A percentile compares a stretch with the other conserved stretches of the same genome.
These are phyloP conservation scores for Trebouxia sp. DNA, from an alignment of 139 green algal species.

Conservation along the genomic window DNA sequence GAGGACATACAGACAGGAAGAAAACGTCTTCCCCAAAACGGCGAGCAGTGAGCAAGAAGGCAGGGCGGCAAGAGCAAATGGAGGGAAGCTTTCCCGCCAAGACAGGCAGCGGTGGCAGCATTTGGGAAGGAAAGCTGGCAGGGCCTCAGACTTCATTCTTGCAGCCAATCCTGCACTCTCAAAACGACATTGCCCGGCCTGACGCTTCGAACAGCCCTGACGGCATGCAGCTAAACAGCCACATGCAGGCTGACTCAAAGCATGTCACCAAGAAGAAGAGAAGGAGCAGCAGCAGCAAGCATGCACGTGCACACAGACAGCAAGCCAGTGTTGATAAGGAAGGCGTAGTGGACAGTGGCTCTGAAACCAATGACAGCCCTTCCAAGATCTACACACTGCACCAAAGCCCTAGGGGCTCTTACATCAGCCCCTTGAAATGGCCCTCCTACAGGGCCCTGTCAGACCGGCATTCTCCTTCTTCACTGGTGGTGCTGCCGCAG, in stretches of 20 bases:
- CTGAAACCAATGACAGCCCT: not conserved
- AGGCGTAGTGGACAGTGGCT: not conserved
- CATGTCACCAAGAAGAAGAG: not conserved
- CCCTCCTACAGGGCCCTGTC: not conserved
- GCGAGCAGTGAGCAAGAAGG: not conserved
- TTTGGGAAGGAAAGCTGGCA: not conserved
- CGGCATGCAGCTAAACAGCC: not conserved
- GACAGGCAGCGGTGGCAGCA: not conserved
- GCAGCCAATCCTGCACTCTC: constrained; percentile 7
- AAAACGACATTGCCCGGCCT: not conserved
- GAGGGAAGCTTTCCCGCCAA: not conserved
- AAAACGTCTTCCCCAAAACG: not conserved
- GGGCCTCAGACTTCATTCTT: constrained; percentile 4
- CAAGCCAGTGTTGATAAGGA: not conserved
- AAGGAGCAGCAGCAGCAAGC: not conserved
- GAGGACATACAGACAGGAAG: not conserved
- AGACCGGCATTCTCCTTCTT: not conserved
- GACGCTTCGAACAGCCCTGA: not conserved
- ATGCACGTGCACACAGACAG: not conserved
- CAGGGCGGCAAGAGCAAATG: not conserved
- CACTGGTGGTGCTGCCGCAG: not conserved
- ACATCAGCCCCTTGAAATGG: not conserved
- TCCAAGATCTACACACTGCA: not conserved
- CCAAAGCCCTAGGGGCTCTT: constrained; percentile 3
- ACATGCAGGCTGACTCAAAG: not conserved